Percentiles rank a stretch among this genome's conserved stretches.
Conservation (phyloP, 257 asterid species). For the Dorcoceras hygrometricum region DNA sequence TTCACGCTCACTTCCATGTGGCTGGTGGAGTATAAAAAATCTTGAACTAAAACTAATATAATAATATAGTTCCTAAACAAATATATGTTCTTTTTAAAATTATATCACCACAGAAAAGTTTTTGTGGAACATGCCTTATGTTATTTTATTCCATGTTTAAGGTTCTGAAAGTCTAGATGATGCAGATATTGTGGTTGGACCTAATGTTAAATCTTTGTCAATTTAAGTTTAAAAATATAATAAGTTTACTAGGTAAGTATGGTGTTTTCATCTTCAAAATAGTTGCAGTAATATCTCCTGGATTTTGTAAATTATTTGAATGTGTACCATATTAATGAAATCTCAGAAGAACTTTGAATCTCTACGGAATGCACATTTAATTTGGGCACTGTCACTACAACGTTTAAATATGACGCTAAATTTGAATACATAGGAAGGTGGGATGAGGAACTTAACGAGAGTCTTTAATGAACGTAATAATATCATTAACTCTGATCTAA, state of each 20-base stretch:
- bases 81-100: too few relatives aligned
- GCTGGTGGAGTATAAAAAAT: not conserved
- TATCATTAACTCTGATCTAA: too few relatives aligned
- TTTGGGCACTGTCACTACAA: not conserved
- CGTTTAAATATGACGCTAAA: too few relatives aligned
- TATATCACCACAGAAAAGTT: too few relatives aligned
- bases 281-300: not conserved
- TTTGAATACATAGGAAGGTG: too few relatives aligned
- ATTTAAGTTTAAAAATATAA: too few relatives aligned
- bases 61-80: not conserved
- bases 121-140: not conserved
- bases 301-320: too few relatives aligned
- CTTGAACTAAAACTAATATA: not conserved
- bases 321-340: too few relatives aligned
- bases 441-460: not conserved
- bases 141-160: not conserved
- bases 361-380: not conserved
- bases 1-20: not conserved
- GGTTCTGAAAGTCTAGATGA: not conserved
- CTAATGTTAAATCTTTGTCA: not conserved
- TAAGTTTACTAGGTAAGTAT: not conserved
- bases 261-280: not conserved
- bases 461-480: not conserved
- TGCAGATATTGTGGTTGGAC: not conserved
- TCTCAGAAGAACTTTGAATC: too few relatives aligned